Conservation (phyloP, 495 filamentous ascomycete genomes). For the Cetradonia linearis region DNA sequence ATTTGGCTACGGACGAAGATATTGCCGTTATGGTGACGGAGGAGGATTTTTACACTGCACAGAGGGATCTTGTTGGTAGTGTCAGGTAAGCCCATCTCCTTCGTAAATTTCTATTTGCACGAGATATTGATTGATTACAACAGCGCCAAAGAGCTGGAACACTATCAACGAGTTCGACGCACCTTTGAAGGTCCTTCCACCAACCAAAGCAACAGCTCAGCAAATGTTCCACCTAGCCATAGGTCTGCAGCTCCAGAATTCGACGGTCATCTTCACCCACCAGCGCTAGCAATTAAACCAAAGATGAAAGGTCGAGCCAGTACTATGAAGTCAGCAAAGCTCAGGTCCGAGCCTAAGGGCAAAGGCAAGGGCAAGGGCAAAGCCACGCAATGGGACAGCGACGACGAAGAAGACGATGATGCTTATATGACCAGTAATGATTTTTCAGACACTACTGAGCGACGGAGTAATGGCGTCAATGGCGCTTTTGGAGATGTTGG, state of each 20-base stretch:
- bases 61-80: conserved; percentile 76
- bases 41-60: conserved; percentile 72
- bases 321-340: conserved; percentile 12
- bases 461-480: conserved; percentile 7
- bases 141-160: conserved; percentile 81
- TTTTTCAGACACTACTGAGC: conserved; percentile 18
- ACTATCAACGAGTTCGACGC: conserved; percentile 76
- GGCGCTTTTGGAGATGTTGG: conserved; percentile 14
- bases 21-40: conserved; percentile 77
- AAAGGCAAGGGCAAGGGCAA: conserved; percentile 27
- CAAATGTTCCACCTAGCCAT: background rate
- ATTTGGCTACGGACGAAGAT: conserved; percentile 72
- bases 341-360: conserved; percentile 12
- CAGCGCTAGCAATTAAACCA: conserved; percentile 5
- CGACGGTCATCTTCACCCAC: background rate
- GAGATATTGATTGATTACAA: conserved; percentile 14
- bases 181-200: conserved; percentile 52
- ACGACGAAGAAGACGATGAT: conserved; percentile 25
- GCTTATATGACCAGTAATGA: conserved; percentile 27
- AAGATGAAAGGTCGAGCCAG: conserved; percentile 7
- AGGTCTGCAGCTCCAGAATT: background rate
- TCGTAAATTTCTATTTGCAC: conserved; percentile 15
- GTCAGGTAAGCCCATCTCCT: conserved; percentile 48
- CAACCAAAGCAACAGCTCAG: conserved; percentile 1
- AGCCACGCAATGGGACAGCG: conserved; percentile 20